Evolutionary conservation across 306 rosid species (phyloP).

Genomic region (Arachis hypogaea): DNA sequence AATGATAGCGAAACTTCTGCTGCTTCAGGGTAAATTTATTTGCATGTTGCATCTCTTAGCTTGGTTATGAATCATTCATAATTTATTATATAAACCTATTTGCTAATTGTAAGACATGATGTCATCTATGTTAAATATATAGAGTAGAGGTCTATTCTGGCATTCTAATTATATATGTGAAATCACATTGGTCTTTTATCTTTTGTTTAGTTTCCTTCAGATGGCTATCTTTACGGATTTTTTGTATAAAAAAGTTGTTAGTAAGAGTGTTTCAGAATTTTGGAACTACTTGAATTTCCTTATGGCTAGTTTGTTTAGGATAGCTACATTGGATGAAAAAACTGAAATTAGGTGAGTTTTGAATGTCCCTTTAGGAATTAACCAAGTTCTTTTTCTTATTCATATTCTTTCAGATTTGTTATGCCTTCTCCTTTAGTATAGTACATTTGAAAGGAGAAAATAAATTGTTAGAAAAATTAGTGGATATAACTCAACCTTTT

Average conservation of each 20-base stretch:
- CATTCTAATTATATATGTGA: slow-evolving; percentile 2
- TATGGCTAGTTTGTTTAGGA: slow-evolving; percentile 32
- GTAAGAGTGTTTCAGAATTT: background rate
- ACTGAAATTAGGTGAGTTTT: background rate
- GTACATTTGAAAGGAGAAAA: slow-evolving; percentile 20
- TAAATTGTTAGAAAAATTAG: slow-evolving; percentile 2
- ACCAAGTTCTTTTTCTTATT: slow-evolving; percentile 9
- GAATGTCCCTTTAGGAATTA: slow-evolving; percentile 6
- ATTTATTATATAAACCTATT: slow-evolving; percentile 29
- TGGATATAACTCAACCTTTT: background rate
- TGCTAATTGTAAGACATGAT: slow-evolving; percentile 19
- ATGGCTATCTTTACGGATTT: background rate
- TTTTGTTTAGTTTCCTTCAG: slow-evolving; percentile 1
- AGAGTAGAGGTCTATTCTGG: slow-evolving; percentile 15
- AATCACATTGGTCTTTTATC: slow-evolving; percentile 13
- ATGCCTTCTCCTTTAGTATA: slow-evolving; percentile 19
- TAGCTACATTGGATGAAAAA: slow-evolving; percentile 6
- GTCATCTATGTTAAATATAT: slow-evolving; percentile 5
- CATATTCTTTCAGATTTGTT: slow-evolving; percentile 31
- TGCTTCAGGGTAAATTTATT: slow-evolving; percentile 76
- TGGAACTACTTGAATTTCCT: background rate
- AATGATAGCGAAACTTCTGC: slow-evolving; percentile 85
- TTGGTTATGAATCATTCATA: slow-evolving; percentile 32
- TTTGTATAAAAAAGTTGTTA: background rate
- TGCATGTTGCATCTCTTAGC: slow-evolving; percentile 24